A percentile compares a stretch with the other conserved stretches of the same genome.
Evolutionary conservation across 1,284 basidiomycete species (phyloP).

Genomic region (Cutaneotrichosporon sp.): DNA sequence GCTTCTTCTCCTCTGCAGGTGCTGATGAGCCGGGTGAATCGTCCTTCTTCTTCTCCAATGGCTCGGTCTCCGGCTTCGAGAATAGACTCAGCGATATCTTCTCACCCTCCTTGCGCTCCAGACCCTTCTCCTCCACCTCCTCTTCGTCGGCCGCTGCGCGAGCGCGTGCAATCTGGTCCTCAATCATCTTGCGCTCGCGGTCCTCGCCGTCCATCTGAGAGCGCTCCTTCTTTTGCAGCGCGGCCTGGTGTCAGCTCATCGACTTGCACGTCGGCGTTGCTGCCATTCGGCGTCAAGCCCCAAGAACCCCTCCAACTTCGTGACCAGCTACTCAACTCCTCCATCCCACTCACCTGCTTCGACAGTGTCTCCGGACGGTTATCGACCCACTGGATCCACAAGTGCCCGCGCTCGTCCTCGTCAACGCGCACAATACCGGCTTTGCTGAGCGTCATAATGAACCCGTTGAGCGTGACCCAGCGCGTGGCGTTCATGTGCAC

Average conservation of each 20-base stretch:
- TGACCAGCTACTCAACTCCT: not conserved
- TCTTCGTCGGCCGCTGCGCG: slow-evolving; percentile 41
- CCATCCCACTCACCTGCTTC: slow-evolving; percentile 65
- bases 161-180: slow-evolving; percentile 92
- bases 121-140: slow-evolving; percentile 54
- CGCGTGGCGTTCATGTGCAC: slow-evolving; percentile 98
- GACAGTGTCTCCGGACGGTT: slow-evolving; percentile 89
- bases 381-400: slow-evolving; percentile 97
- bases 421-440: slow-evolving; percentile 87
- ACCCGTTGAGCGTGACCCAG: slow-evolving; percentile 95
- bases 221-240: slow-evolving; percentile 87
- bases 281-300: too few species aligned
- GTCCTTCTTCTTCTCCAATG: slow-evolving; percentile 28
- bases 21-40: slow-evolving; percentile 21
- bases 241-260: slow-evolving; percentile 61
- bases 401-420: slow-evolving; percentile 90
- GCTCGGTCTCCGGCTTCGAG: slow-evolving; percentile 34
- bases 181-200: slow-evolving; percentile 81
- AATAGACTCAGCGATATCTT: slow-evolving; percentile 48
- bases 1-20: slow-evolving; percentile 13
- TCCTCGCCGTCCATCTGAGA: slow-evolving; percentile 90
- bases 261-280: not conserved
- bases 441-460: slow-evolving; percentile 85
- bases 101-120: slow-evolving; percentile 66
- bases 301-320: too few species aligned